Percentiles rank a stretch among this genome's conserved stretches.
Evolutionary conservation across 805 yeast genomes (phyloP).

Genomic region (Sporopachydermia quercuum): DNA sequence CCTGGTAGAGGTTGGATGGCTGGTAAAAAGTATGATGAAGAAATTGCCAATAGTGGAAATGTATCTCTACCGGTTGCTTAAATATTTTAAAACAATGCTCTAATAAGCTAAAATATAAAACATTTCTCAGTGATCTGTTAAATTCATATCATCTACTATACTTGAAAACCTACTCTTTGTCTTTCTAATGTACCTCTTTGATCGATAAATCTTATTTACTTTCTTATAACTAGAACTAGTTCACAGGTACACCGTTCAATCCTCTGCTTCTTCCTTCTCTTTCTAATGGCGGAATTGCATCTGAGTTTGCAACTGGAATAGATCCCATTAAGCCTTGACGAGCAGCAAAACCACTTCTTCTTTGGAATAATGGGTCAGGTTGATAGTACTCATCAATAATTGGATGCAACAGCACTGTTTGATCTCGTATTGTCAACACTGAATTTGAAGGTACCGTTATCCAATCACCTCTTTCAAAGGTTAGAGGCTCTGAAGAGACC

Average conservation of each 20-base stretch:
- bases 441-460: conserved; percentile 92
- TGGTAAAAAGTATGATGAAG: conserved; percentile 7
- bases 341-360: conserved; percentile 75
- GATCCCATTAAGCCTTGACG: conserved; percentile 89
- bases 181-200: no score
- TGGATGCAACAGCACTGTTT: conserved; percentile 84
- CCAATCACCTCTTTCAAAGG: conserved; percentile 97
- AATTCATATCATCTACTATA: no score
- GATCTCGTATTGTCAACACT: conserved; percentile 61
- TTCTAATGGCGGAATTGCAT: conserved; percentile 63
- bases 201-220: no score
- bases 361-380: conserved; percentile 44
- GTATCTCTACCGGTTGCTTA: no score
- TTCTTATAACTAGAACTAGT: neutral
- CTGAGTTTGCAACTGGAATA: conserved; percentile 48
- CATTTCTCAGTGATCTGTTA: no score
- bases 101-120: no score
- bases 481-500: conserved; percentile 93
- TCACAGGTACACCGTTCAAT: no score
- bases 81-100: no score
- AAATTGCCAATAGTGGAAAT: no score
- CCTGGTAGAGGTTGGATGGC: conserved; percentile 27
- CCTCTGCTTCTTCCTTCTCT: conserved; percentile 48
- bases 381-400: conserved; percentile 73
- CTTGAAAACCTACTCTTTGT: no score